Evolutionary conservation across 257 asterid species (phyloP).

Genomic region (Paulownia fortunei): DNA sequence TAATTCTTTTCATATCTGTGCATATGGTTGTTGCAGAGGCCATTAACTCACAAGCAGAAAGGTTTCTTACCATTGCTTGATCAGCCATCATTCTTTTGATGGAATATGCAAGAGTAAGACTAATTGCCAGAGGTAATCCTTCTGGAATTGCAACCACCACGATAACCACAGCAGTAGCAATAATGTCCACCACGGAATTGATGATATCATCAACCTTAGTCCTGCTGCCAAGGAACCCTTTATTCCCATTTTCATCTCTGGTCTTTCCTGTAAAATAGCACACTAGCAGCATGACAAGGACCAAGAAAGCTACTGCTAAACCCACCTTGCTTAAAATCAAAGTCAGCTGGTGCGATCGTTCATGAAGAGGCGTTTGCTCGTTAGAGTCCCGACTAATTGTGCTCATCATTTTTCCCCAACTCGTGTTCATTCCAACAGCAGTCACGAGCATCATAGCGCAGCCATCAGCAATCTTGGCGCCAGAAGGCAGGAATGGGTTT

Average conservation of each 20-base stretch:
- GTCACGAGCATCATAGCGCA: conserved; percentile 36
- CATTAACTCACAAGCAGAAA: conserved; percentile 21
- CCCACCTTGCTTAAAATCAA: conserved; percentile 34
- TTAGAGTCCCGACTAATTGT: conserved; percentile 27
- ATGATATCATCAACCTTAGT: neutral
- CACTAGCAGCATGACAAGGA: conserved; percentile 21
- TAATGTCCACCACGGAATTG: conserved; percentile 15
- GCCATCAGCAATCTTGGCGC: conserved; percentile 34
- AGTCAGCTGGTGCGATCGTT: conserved; percentile 31
- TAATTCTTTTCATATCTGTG: conserved; percentile 26
- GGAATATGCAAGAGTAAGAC: conserved; percentile 30
- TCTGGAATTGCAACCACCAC: conserved; percentile 41
- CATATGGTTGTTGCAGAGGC: conserved; percentile 27
- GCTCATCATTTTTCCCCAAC: conserved; percentile 46
- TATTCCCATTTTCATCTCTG: conserved; percentile 28
- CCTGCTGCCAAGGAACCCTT: conserved; percentile 13
- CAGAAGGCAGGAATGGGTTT: conserved; percentile 38
- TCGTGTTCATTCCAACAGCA: conserved; percentile 40
- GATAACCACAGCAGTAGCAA: conserved; percentile 30
- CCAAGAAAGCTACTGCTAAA: conserved; percentile 29
- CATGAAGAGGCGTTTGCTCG: conserved; percentile 40
- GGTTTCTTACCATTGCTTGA: conserved; percentile 25
- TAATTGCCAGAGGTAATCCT: conserved; percentile 38
- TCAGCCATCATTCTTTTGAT: conserved; percentile 41
- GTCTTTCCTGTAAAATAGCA: conserved; percentile 40